Base-by-base conservation (phyloP, 768 basidiomycete species). In the Mycena alexandri region DNA sequence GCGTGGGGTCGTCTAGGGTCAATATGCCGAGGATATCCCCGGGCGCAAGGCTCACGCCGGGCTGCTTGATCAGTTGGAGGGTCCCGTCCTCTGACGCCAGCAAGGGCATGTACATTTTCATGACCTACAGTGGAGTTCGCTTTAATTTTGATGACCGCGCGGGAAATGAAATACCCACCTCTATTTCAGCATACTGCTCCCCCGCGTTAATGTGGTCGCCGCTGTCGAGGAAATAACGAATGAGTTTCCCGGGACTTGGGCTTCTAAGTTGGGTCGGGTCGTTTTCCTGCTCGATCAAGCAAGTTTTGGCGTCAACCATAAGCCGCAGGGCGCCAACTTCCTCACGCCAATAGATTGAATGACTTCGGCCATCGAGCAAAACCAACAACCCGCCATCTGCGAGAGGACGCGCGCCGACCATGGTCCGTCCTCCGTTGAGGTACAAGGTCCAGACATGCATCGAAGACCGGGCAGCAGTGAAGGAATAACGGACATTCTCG, bases 61-160 rank as follows among this genome's bases (percentile, higher is more conserved):
- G 94, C 78, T 99, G 98, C 81, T 99, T 99, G 80, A 99, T 94
- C 74, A 99, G 89, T 74, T 97, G 96, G 19, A 96, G 91, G 51
- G 91, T 86, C 74, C 98, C 98, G 77, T 97, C 95, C 78, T 99
- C 98, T 3, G 92, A 88, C 7, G 96, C 95, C 61, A 94, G 90
- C 61, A 99, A 88, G 5, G 96, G 96, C 97, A 99, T 98, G 80
- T 98, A 98, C 98, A 99, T 99, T 84, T 99, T 98, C 95, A 98
- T 96, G 67, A 95, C 93, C 92, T 93, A 60, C 8, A 65, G 44
- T 52, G 22, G 36, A 46, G 48, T 36, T 59, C 65, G 10, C 71
- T 34, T 34, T 13, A 67, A 51, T 65, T 61, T n/a, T 47, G 24
- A 21, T 66, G 6, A 22, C 38, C 38, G 25, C n/a, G 41, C 54